A percentile compares a stretch with the other conserved stretches of the same genome.
Evolutionary conservation across 768 basidiomycete species (phyloP).

Genomic region (Boletus reticuloceps): DNA sequence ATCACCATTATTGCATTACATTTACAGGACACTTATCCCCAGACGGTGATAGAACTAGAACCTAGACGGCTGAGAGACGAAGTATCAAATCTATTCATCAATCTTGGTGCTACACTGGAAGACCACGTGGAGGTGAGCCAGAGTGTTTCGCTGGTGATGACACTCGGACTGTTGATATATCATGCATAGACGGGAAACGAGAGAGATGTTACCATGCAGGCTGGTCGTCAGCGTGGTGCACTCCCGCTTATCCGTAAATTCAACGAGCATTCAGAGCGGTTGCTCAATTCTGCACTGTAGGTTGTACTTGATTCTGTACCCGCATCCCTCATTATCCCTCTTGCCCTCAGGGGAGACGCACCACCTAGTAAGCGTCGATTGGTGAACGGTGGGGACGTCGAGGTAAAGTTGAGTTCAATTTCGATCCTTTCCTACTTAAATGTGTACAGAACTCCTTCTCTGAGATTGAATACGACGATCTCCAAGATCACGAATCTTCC

Average conservation of each 20-base stretch:
- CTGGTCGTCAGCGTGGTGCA: conserved; percentile 83
- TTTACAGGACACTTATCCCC: not conserved
- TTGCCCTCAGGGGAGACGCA: conserved; percentile 46
- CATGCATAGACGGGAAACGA: conserved; percentile 75
- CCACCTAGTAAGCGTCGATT: conserved; percentile 62
- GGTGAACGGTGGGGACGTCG: conserved; percentile 39
- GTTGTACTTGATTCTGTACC: conserved; percentile 15
- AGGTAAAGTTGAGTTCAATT: conserved; percentile 34
- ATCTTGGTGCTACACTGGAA: conserved; percentile 83
- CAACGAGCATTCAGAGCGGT: conserved; percentile 93
- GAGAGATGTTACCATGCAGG: conserved; percentile 92
- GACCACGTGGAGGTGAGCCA: conserved; percentile 81
- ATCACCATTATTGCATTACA: not conserved
- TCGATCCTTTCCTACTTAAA: not conserved
- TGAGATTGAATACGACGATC: conserved; percentile 83
- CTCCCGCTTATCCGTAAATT: conserved; percentile 94
- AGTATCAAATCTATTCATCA: conserved; percentile 73
- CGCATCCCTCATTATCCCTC: not conserved
- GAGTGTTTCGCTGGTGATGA: not conserved
- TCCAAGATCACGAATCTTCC: conserved; percentile 66
- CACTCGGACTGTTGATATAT: not conserved
- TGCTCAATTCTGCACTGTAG: conserved; percentile 78
- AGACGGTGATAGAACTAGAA: conserved; percentile 56
- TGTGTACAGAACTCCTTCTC: conserved; percentile 34
- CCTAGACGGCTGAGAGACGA: conserved; percentile 69